phyloP scores from a whole-genome alignment of 345 rosid genomes.

The Salix brachista region DNA sequence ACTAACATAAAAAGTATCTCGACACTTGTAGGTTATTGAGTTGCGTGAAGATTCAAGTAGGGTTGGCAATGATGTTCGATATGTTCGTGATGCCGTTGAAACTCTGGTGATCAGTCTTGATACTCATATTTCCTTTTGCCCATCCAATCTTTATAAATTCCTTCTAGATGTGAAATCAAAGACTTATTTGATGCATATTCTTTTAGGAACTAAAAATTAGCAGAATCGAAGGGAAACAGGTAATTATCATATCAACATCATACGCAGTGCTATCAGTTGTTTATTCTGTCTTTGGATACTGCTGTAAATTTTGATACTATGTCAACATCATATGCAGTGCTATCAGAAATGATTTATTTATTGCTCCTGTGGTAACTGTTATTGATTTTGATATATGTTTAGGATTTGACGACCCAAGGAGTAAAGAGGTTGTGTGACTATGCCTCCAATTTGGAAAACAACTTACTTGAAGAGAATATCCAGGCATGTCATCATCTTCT shows the following conservation, averaged over 20 bases:
- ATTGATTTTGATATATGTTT: constrained; percentile 1
- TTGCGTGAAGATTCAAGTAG: constrained; percentile 44
- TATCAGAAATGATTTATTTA: neutral
- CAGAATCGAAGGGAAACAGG: constrained; percentile 71
- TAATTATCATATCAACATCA: constrained; percentile 15
- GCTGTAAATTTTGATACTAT: neutral
- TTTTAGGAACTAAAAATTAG: constrained; percentile 53
- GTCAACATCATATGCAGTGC: neutral
- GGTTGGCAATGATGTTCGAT: constrained; percentile 45
- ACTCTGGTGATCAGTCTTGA: constrained; percentile 49
- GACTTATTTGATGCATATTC: neutral
- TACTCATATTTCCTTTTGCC: neutral
- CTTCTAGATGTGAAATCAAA: constrained; percentile 2
- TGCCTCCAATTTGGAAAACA: constrained; percentile 36
- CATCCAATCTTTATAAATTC: neutral
- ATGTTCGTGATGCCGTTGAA: constrained; percentile 65
- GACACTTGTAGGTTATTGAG: constrained; percentile 42
- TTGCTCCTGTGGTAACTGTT: constrained; percentile 12
- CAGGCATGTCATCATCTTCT: constrained; percentile 38
- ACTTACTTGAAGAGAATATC: constrained; percentile 25
- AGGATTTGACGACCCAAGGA: constrained; percentile 41
- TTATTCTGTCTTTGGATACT: constrained; percentile 10
- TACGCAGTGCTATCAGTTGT: neutral
- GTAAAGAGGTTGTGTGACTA: constrained; percentile 39
- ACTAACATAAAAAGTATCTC: constrained; percentile 9